A percentile compares a stretch with the other conserved stretches of the same genome.
Evolutionary conservation across 345 rosid genomes (phyloP).

Genomic region (Populus simonii): DNA sequence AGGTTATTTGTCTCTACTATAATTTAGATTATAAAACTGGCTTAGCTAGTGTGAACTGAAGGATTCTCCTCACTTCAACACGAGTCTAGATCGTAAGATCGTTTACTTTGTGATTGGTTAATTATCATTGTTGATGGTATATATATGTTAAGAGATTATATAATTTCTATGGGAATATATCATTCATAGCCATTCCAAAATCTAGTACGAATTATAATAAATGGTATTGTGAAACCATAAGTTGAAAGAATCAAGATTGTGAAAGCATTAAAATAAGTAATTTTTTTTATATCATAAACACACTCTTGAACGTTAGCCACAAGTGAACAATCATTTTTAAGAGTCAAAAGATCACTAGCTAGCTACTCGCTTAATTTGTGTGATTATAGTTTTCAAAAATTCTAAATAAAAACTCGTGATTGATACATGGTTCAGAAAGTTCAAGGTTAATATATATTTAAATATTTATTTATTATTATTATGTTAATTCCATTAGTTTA

Average conservation of each 20-base stretch:
- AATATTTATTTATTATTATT: too few relatives aligned
- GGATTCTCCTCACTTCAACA: constrained; percentile 1
- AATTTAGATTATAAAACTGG: not conserved
- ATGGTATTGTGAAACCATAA: constrained; percentile 4
- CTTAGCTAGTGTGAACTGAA: not conserved
- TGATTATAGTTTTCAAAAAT: too few relatives aligned
- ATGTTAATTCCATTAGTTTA: too few relatives aligned
- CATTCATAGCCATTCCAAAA: not conserved
- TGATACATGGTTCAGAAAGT: too few relatives aligned
- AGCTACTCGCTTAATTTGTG: too few relatives aligned
- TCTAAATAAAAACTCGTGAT: fast-evolving
- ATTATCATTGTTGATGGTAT: not conserved
- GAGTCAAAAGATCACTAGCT: too few relatives aligned
- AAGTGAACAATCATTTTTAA: too few relatives aligned
- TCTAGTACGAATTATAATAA: not conserved
- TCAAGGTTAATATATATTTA: too few relatives aligned
- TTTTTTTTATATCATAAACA: too few relatives aligned
- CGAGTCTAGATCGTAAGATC: not conserved
- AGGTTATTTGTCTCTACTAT: too few relatives aligned
- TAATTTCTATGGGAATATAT: not conserved
- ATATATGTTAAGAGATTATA: not conserved
- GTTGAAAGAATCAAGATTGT: not conserved
- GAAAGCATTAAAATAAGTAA: too few relatives aligned
- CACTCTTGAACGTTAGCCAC: too few relatives aligned
- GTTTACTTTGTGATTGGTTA: not conserved